Evolutionary conservation across 2,329 filamentous ascomycete species (phyloP), one percentile per base, ranked within the genome.

Genomic region (Aspergillus fumigatus): DNA sequence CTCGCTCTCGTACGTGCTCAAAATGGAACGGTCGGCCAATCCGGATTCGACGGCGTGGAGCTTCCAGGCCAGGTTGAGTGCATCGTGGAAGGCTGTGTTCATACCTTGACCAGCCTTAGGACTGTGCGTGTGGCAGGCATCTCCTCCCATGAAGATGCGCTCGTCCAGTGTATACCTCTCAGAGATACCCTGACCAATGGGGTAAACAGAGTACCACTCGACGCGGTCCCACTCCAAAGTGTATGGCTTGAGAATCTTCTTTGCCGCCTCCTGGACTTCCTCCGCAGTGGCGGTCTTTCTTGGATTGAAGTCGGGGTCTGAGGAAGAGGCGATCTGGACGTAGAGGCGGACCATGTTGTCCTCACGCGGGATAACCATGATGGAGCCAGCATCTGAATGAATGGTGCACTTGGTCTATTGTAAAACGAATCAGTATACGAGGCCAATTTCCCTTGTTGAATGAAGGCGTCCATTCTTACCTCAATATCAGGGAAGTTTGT

Each of bases 41-140:
- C 91, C 91, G 26, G 82, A 81, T 70, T 96, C 92, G 9, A 97
- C 93, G 38, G 89, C 86, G 70, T 96, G 92, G 52, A 97, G 89
- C 78, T 97, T 97, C 92, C 92, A 97, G 7, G 92, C 92, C 43
- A 97, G 80, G 73, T 97, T 97, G 58, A 91, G 84, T 0, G 91
- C 91, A 66, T 81, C 79, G 50, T 81, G 73, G 73, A 83, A 82
- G 23, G 83, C 79, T 61, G 82, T 84, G 75, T 84, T 84, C 81
- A 83, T 86, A 56, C 84, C 84, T 65, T 87, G 84, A 17, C 84
- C 84, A 14, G 84, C 84, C 72, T 87, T 87, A 54, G 84, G 84
- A 62, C 77, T 79, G 70, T 87, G 84, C 2, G 84, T 87, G 70
- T 87, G 84, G 73, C 84, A 86, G 60, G 80, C 82, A 68, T 87